Evolutionary conservation across 805 yeast species (phyloP).

Genomic region (Kuraishia cidri): DNA sequence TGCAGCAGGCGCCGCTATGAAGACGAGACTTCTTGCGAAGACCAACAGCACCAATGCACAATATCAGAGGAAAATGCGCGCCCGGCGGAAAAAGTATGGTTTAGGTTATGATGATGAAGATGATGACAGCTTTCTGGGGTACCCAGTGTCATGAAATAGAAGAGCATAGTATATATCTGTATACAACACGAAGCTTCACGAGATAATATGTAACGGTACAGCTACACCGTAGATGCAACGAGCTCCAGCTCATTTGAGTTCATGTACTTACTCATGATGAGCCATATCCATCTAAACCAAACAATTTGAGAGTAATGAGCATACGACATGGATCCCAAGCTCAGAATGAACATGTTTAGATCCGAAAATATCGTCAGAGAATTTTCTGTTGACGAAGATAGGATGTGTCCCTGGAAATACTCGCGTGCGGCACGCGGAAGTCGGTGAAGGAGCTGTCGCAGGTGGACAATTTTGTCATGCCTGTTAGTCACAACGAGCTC

Average conservation of each 20-base stretch:
- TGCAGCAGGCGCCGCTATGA: no score
- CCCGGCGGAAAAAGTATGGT: no score
- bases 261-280: constrained; percentile 67
- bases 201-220: no score
- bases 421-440: neutral
- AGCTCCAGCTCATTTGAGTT: constrained; percentile 57
- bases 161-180: no score
- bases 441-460: neutral
- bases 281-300: constrained; percentile 92
- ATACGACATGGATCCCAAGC: constrained; percentile 64
- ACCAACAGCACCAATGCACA: no score
- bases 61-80: no score
- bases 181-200: no score
- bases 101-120: constrained; percentile 9
- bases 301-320: constrained; percentile 89
- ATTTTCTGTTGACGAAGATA: neutral
- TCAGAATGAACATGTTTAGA: constrained; percentile 27
- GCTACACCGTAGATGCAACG: no score
- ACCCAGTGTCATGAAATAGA: no score
- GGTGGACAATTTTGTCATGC: neutral
- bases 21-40: no score
- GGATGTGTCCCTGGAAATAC: neutral
- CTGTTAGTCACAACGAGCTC: neutral
- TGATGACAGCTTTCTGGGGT: no score
- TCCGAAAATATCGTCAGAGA: constrained; percentile 29